Conservation (phyloP, 352 stramenopile species). For the Phytophthora litchii region DNA sequence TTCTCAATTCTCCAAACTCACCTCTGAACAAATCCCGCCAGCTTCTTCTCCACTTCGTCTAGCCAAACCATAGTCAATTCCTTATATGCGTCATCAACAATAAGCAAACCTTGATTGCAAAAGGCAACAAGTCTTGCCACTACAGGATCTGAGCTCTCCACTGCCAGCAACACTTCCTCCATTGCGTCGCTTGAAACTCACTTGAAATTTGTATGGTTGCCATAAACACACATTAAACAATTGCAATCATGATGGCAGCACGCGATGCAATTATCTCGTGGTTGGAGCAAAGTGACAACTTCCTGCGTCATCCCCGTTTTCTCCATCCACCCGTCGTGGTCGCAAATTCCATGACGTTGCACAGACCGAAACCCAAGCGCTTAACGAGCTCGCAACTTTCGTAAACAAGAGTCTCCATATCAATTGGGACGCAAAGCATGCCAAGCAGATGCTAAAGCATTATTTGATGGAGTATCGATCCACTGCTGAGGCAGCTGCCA, state of each 20-base stretch:
- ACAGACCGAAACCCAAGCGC: background rate
- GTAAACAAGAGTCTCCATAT: conserved; percentile 11
- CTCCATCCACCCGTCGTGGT: background rate
- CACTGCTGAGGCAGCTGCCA: conserved; percentile 1
- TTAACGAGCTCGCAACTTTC: conserved; percentile 12
- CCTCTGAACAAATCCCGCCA: conserved; percentile 29
- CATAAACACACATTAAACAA: background rate
- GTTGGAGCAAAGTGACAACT: conserved; percentile 25
- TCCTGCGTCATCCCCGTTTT: conserved; percentile 11
- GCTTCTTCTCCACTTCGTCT: conserved; percentile 34
- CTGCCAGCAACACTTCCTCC: conserved; percentile 48
- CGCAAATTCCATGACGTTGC: conserved; percentile 2
- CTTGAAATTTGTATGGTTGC: conserved; percentile 17
- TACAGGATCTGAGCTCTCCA: conserved; percentile 51
- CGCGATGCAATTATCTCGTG: conserved; percentile 26
- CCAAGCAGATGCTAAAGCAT: conserved; percentile 14
- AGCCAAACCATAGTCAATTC: background rate
- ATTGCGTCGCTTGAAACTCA: conserved; percentile 32
- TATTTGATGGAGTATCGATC: conserved; percentile 18
- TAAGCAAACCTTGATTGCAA: conserved; percentile 37
- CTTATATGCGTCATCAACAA: background rate
- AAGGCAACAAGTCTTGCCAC: conserved; percentile 47
- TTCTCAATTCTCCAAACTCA: conserved; percentile 1
- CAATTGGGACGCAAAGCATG: conserved; percentile 9
- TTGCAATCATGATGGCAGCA: conserved; percentile 9